Percentiles rank a stretch among this genome's conserved stretches.
Conservation (phyloP, 106 monocot species). For the Apostasia ramifera region DNA sequence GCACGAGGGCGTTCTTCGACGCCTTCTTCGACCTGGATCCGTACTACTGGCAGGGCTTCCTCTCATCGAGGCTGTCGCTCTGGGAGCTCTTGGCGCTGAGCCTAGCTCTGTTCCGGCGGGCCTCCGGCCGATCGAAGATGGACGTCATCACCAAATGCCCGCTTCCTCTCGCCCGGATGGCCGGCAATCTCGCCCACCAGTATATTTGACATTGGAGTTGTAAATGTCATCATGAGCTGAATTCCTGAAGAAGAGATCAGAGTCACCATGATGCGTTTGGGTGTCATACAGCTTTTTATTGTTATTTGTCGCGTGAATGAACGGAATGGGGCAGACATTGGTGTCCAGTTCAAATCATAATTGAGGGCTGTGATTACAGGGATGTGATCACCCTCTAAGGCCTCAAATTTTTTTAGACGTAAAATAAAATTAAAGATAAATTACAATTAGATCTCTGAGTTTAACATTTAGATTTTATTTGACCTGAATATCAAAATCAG, state of each 20-base stretch:
- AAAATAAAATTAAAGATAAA: too few relatives aligned
- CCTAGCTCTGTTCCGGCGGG: slow-evolving; percentile 13
- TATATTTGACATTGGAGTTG: not conserved
- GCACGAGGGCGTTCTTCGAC: slow-evolving; percentile 28
- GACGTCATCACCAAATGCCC: slow-evolving; percentile 31
- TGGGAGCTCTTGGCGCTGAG: slow-evolving; percentile 19
- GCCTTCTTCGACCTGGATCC: slow-evolving; percentile 29
- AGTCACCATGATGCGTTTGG: too few relatives aligned
- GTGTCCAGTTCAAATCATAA: not conserved
- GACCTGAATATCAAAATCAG: too few relatives aligned
- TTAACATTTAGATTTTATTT: too few relatives aligned
- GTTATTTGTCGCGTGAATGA: not conserved
- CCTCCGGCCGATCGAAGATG: slow-evolving; percentile 10
- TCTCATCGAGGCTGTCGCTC: slow-evolving; percentile 17
- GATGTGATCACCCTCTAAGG: too few relatives aligned
- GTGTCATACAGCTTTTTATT: not conserved
- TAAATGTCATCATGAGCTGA: too few relatives aligned
- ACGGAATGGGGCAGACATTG: not conserved
- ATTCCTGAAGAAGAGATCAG: too few relatives aligned
- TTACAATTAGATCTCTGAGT: too few relatives aligned
- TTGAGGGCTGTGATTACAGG: not conserved
- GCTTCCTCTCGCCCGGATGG: slow-evolving; percentile 18
- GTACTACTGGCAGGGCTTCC: slow-evolving; percentile 22
- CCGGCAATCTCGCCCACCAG: slow-evolving; percentile 17
- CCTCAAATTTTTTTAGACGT: too few relatives aligned